Base-by-base conservation (phyloP, 805 yeast genomes). In the Blastobotrys americana region DNA sequence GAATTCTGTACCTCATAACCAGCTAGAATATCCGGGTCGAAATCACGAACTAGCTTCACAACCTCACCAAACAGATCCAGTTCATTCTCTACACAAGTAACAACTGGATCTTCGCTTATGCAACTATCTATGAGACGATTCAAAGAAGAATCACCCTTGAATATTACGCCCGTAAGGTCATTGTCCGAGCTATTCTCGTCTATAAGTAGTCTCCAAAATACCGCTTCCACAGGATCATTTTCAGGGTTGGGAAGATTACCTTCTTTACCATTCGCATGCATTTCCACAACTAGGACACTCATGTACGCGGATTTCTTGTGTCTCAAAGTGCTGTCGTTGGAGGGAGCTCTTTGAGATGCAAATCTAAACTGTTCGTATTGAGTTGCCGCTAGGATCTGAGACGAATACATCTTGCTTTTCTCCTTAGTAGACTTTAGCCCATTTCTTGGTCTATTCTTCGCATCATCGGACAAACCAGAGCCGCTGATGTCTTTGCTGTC, bases 11-110 rank as follows among this genome's bases (percentile, higher is more conserved):
- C 72, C 56, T 93, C 98, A 59, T 74, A 93, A 0, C 97, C 97
- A 0, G 85, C 72, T 4, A 93, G 57, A 23, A 93, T 77, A 59
- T 93, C 98, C 0, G 97, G 97, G 57, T 93, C 97, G 42, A 78
- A 70, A 2, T 67, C 53, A 16, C 78, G 72, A 0, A 85, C 79
- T 13, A 82, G 50, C 1, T 72, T 69, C 0, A 79, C 64, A 5
- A 90, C 64, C 4, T 71, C 71, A 5, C 70, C 65, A 1, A 88
- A 58, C 77, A 85, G 68, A 4, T 72, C 77, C 1, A 61, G 47
- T 55, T 90, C 97, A n/a, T 65, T 57, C 8, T 18, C 23, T 4
- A 22, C 10, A 23, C 35, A 13, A 16, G 39, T 37, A 13, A 25
- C 17, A 27, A 18, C 18, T n/a, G 13, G n/a, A 10, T 3, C 8